Conservation (phyloP, 495 filamentous ascomycete genomes). For the Cryomyces antarcticus region DNA sequence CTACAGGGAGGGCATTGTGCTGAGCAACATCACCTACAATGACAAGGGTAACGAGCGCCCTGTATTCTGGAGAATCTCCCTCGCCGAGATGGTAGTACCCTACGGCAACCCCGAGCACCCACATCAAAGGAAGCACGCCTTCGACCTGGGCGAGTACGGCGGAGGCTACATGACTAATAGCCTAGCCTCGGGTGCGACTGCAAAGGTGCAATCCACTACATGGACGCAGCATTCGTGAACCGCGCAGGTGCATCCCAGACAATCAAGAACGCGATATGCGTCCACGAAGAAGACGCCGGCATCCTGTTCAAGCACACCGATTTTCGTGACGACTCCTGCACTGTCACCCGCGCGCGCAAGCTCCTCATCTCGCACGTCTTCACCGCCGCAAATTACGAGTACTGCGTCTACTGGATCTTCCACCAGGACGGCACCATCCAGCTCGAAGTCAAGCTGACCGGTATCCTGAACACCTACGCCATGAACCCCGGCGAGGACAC, state of each 20-base stretch:
- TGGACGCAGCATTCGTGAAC: conserved; percentile 70
- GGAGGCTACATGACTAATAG: conserved; percentile 94
- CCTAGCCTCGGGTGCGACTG: conserved; percentile 82
- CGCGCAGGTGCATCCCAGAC: conserved; percentile 52
- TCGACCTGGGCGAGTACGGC: conserved; percentile 87
- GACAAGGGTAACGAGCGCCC: conserved; percentile 66
- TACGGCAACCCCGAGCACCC: conserved; percentile 88
- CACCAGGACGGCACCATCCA: conserved; percentile 88
- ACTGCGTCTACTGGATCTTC: conserved; percentile 86
- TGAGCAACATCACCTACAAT: conserved; percentile 82
- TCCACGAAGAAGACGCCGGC: conserved; percentile 87
- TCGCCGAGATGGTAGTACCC: conserved; percentile 92
- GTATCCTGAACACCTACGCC: conserved; percentile 83
- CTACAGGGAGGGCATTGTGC: conserved; percentile 81
- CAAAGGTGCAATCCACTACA: conserved; percentile 86
- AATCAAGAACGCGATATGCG: conserved; percentile 91
- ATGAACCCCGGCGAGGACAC: conserved; percentile 72
- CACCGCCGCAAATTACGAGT: conserved; percentile 95
- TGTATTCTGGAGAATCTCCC: conserved; percentile 77
- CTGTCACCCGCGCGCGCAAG: conserved; percentile 74
- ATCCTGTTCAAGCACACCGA: conserved; percentile 94
- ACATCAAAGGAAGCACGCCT: conserved; percentile 86
- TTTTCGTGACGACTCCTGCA: conserved; percentile 74
- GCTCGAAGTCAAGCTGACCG: conserved; percentile 86
- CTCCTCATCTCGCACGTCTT: conserved; percentile 84